Conservation (phyloP, 148 eudicot genomes). For the Agrostemma githago region DNA sequence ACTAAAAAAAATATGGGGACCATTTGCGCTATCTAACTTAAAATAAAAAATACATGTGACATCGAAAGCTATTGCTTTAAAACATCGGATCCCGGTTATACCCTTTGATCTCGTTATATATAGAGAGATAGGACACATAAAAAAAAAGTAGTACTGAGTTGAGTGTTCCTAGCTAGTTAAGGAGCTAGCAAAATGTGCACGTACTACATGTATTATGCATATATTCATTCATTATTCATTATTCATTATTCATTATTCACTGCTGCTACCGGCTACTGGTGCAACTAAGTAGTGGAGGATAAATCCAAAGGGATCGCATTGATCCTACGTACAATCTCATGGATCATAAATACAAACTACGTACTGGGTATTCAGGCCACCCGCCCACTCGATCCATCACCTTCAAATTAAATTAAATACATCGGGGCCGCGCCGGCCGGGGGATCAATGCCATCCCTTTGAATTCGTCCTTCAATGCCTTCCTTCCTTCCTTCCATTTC, state of each 20-base stretch:
- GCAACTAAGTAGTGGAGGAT: background rate
- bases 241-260: background rate
- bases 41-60: background rate
- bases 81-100: background rate
- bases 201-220: background rate
- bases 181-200: background rate
- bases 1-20: no score
- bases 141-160: background rate
- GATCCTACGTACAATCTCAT: constrained; percentile 2
- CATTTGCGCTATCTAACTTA: no score
- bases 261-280: background rate
- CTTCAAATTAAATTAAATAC: no score
- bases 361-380: no score
- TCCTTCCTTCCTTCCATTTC: background rate
- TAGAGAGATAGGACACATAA: background rate
- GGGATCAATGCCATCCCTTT: constrained; percentile 27
- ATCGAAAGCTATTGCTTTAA: background rate
- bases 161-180: background rate
- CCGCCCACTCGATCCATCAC: no score
- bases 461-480: constrained; percentile 24
- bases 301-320: constrained; percentile 28
- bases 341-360: background rate
- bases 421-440: no score
- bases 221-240: background rate
- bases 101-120: constrained; percentile 12